Evolutionary conservation across 2,329 filamentous ascomycete species (phyloP).

Genomic region (Trichoderma asperellum): DNA sequence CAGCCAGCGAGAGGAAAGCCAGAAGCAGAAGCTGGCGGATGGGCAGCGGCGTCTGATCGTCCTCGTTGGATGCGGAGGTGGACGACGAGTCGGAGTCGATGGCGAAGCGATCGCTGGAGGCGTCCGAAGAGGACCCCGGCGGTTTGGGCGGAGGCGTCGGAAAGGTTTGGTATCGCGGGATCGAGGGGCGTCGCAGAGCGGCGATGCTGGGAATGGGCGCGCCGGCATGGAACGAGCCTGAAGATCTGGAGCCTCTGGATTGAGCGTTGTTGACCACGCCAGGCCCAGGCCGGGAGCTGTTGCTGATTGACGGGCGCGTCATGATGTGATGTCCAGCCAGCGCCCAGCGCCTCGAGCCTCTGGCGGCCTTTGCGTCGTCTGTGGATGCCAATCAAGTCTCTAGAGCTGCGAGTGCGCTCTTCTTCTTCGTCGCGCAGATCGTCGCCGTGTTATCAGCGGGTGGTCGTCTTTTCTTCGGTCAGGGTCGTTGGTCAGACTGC

Average conservation of each 20-base stretch:
- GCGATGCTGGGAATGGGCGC: conserved; percentile 49
- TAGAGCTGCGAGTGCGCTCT: not conserved
- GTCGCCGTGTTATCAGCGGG: not conserved
- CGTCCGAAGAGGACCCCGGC: conserved; percentile 56
- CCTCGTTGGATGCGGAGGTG: conserved; percentile 37
- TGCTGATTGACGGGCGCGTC: conserved; percentile 18
- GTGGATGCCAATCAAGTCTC: not conserved
- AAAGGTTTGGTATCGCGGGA: conserved; percentile 78
- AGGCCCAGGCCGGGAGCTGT: conserved; percentile 10
- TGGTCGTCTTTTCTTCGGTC: not conserved
- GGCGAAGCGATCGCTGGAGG: conserved; percentile 21
- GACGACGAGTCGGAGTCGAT: conserved; percentile 34
- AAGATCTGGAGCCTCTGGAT: conserved; percentile 45
- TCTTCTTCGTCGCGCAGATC: not conserved
- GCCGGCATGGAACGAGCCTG: conserved; percentile 57
- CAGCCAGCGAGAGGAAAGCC: conserved; percentile 84
- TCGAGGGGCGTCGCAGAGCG: conserved; percentile 46
- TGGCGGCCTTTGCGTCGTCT: not conserved
- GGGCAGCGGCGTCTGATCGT: conserved; percentile 74
- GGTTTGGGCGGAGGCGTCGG: conserved; percentile 73
- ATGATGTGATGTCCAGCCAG: conserved; percentile 5
- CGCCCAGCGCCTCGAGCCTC: not conserved
- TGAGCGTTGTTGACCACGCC: conserved; percentile 23
- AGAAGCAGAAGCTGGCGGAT: conserved; percentile 81
- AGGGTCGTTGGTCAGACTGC: conserved; percentile 24